Conservation (phyloP, 2,329 filamentous ascomycete species). For the Fusarium sacchari region DNA sequence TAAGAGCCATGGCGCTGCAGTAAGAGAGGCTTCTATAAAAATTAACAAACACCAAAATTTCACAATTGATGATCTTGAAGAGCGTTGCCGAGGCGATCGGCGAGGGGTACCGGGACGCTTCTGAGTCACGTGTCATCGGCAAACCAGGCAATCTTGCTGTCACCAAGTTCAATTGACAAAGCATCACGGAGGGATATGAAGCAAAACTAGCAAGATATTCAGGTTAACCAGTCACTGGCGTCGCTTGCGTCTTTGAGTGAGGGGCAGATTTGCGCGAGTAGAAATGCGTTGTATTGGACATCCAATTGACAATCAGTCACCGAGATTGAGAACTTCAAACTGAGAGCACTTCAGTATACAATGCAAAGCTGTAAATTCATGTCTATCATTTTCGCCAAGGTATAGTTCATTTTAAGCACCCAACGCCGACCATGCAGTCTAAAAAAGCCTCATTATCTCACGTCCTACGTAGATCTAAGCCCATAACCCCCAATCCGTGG, state of each 20-base stretch:
- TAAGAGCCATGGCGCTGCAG: neutral
- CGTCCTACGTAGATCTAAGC: slow-evolving; percentile 29
- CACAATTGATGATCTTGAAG: neutral
- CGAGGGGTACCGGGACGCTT: neutral
- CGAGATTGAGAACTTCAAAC: slow-evolving; percentile 1
- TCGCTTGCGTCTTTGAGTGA: too few relatives aligned
- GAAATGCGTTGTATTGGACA: too few relatives aligned
- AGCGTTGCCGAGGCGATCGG: neutral
- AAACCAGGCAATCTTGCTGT: neutral
- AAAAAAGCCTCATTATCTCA: slow-evolving; percentile 30
- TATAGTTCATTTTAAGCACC: slow-evolving; percentile 32
- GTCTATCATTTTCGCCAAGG: slow-evolving; percentile 28
- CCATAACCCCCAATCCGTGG: neutral
- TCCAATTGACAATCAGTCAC: neutral
- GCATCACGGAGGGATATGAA: too few relatives aligned
- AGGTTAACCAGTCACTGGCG: too few relatives aligned
- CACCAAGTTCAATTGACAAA: neutral
- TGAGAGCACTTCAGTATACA: slow-evolving; percentile 28
- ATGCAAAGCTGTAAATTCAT: slow-evolving; percentile 17
- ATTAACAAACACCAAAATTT: neutral
- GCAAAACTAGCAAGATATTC: neutral
- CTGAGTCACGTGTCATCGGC: neutral
- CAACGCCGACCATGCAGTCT: slow-evolving; percentile 31
- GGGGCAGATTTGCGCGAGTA: too few relatives aligned
- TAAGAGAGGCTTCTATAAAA: neutral